Evolutionary conservation across 768 basidiomycete genomes (phyloP).

Genomic region (Piloderma croceum): DNA sequence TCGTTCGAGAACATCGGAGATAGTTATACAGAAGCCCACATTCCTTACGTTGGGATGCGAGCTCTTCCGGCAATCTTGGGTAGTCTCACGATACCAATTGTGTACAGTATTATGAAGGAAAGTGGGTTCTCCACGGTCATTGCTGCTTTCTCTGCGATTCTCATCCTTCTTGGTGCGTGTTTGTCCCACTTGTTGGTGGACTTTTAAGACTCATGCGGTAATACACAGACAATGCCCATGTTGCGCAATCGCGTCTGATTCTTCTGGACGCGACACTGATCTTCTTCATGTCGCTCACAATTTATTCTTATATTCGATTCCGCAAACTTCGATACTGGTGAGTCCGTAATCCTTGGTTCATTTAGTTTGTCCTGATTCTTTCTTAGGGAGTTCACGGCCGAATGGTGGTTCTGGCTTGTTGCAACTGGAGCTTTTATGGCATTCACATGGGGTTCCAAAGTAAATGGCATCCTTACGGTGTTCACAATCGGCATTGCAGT

Average conservation of each 20-base stretch:
- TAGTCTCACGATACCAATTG: conserved; percentile 82
- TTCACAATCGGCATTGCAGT: conserved; percentile 86
- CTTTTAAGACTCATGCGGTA: conserved; percentile 5
- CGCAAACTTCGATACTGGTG: conserved; percentile 88
- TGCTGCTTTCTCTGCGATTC: conserved; percentile 79
- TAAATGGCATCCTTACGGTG: conserved; percentile 93
- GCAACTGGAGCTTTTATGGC: conserved; percentile 92
- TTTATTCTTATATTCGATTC: conserved; percentile 92
- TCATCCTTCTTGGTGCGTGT: conserved; percentile 82
- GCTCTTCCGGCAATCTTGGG: conserved; percentile 89
- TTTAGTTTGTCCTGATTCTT: conserved; percentile 6
- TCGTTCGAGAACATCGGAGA: conserved; percentile 95
- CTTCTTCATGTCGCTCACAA: conserved; percentile 92
- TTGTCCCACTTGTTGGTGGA: background rate
- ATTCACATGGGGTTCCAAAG: conserved; percentile 95
- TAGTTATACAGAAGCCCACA: conserved; percentile 77
- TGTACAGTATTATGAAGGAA: conserved; percentile 97
- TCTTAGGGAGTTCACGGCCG: conserved; percentile 72
- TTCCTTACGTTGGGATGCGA: conserved; percentile 92
- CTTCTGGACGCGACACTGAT: conserved; percentile 90
- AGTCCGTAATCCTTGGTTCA: conserved; percentile 18
- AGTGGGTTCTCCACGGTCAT: conserved; percentile 91
- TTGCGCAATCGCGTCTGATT: conserved; percentile 94
- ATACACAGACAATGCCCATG: conserved; percentile 82
- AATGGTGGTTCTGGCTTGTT: conserved; percentile 95